Conservation (phyloP, 495 filamentous ascomycete species). For the Tuber calosporum region DNA sequence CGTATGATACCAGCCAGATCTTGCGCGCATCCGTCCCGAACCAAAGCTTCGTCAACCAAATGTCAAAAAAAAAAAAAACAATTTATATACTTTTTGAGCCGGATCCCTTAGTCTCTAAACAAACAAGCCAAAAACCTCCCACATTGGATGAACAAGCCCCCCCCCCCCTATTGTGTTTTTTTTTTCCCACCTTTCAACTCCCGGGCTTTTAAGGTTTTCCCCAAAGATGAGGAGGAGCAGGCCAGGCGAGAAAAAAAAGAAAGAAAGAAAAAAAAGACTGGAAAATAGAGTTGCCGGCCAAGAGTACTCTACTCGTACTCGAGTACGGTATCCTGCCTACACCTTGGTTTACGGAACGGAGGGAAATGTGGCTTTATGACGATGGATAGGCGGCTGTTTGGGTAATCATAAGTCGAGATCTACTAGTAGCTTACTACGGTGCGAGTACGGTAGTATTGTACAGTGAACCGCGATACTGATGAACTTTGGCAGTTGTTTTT, state of each 20-base stretch:
- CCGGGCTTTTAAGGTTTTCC: background rate
- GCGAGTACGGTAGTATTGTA: too few species aligned
- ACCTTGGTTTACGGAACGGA: background rate
- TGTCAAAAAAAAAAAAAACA: background rate
- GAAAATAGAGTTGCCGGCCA: conserved; percentile 4
- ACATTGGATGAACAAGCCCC: background rate
- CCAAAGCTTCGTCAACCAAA: background rate
- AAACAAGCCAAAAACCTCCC: background rate
- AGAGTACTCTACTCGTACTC: too few species aligned
- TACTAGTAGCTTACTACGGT: too few species aligned
- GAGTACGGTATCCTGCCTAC: too few species aligned
- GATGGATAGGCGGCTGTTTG: background rate
- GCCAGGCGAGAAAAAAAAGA: background rate
- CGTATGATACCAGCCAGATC: too few species aligned
- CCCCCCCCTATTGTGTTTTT: background rate
- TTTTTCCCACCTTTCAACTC: background rate
- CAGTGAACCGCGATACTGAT: background rate
- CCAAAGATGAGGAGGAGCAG: background rate
- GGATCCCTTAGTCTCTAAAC: background rate
- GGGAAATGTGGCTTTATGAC: background rate
- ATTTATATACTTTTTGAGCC: background rate
- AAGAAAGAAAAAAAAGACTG: background rate
- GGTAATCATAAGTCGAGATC: conserved; percentile 1
- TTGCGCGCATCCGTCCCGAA: background rate
- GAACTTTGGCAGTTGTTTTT: background rate